These are phyloP conservation scores for Parastagonospora nodorum DNA, from an alignment of 2,329 filamentous ascomycete species.

Conservation along the genomic window DNA sequence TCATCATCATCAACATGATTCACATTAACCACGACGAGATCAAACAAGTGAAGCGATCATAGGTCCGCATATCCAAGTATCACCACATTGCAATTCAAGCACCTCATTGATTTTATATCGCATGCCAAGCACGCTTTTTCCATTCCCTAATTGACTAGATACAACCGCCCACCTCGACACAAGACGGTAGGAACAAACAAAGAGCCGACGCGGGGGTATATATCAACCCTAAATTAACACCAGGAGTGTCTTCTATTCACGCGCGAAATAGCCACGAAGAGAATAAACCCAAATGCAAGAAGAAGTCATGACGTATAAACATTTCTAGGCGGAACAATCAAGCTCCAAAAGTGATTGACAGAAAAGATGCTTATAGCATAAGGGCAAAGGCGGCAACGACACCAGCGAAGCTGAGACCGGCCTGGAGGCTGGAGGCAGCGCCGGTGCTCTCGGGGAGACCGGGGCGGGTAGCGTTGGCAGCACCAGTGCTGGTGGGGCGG, in stretches of 20 bases:
- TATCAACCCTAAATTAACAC: conserved; percentile 18
- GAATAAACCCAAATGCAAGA: conserved; percentile 8
- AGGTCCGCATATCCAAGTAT: too few relatives aligned
- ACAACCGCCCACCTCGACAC: too few relatives aligned
- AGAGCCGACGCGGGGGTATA: conserved; percentile 7
- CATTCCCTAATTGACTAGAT: too few relatives aligned
- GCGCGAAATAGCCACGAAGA: conserved; percentile 10
- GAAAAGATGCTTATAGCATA: conserved; percentile 39
- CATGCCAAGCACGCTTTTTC: too few relatives aligned
- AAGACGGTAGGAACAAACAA: too few relatives aligned
- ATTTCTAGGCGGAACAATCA: conserved; percentile 8
- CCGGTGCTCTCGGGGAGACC: conserved; percentile 36
- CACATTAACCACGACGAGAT: too few relatives aligned
- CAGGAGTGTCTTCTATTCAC: conserved; percentile 20
- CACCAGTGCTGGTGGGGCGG: conserved; percentile 34
- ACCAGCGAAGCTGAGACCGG: conserved; percentile 47
- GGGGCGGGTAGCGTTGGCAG: conserved; percentile 30
- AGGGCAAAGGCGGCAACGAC: conserved; percentile 49
- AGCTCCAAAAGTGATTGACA: neutral
- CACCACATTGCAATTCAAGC: too few relatives aligned
- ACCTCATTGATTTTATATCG: too few relatives aligned
- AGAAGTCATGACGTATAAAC: conserved; percentile 24
- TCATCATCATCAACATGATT: too few relatives aligned
- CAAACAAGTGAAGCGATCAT: too few relatives aligned
- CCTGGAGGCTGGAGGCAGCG: conserved; percentile 38